Percentiles rank a stretch among this genome's conserved stretches.
phyloP scores from a whole-genome alignment of 2,329 filamentous ascomycete genomes.

The Lithohypha guttulata region DNA sequence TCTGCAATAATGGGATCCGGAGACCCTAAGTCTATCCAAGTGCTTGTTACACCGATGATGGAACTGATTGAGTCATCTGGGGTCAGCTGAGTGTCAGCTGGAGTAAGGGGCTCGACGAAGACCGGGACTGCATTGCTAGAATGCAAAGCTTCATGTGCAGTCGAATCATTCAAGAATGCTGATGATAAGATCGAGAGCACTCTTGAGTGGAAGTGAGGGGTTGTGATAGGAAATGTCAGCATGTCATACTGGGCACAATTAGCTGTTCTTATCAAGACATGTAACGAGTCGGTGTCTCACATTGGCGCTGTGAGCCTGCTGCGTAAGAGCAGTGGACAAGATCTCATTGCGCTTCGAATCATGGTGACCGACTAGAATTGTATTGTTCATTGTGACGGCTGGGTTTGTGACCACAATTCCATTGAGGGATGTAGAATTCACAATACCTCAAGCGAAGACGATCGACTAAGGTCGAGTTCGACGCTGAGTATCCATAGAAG shows the following conservation, averaged over 20 bases:
- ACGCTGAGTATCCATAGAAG: too few relatives aligned
- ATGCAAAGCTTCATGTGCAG: constrained; percentile 26
- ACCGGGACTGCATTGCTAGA: constrained; percentile 34
- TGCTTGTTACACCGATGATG: constrained; percentile 67
- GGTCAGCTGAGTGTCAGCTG: constrained; percentile 51
- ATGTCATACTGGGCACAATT: constrained; percentile 48
- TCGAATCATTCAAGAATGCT: constrained; percentile 37
- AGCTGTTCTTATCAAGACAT: too few relatives aligned
- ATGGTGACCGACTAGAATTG: constrained; percentile 53
- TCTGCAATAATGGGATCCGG: constrained; percentile 71
- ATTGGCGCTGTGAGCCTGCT: constrained; percentile 46
- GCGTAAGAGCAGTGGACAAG: constrained; percentile 41
- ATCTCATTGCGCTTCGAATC: constrained; percentile 42
- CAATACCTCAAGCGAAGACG: too few relatives aligned
- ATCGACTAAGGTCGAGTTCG: too few relatives aligned
- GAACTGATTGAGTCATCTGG: constrained; percentile 73
- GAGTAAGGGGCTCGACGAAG: constrained; percentile 31
- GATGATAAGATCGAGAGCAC: constrained; percentile 44
- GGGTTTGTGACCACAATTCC: too few relatives aligned
- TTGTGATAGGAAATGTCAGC: constrained; percentile 53
- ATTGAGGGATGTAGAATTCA: too few relatives aligned
- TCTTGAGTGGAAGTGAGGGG: constrained; percentile 47
- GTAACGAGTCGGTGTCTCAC: too few relatives aligned
- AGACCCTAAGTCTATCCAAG: constrained; percentile 87
- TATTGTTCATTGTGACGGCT: too few relatives aligned